Evolutionary conservation across 148 eudicot genomes (phyloP).

Genomic region (Pharnaceum exiguum): DNA sequence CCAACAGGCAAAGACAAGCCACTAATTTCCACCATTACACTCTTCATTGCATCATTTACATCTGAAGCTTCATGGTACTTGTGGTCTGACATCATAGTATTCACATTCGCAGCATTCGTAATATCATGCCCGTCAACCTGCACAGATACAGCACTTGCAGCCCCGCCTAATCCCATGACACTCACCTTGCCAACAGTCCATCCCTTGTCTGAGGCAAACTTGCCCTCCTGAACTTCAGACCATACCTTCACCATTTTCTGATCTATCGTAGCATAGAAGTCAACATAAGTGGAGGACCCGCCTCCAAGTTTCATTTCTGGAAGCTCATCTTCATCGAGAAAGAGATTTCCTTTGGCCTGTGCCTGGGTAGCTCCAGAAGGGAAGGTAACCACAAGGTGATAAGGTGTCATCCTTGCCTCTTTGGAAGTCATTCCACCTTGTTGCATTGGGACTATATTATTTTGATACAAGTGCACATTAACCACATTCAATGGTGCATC

Average conservation of each 20-base stretch:
- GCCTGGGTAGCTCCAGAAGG: slow-evolving; percentile 57
- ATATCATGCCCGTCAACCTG: slow-evolving; percentile 46
- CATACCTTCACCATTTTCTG: slow-evolving; percentile 60
- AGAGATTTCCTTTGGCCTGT: slow-evolving; percentile 68
- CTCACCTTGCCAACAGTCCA: slow-evolving; percentile 68
- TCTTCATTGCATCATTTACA: slow-evolving; percentile 36
- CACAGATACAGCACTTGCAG: slow-evolving; percentile 26
- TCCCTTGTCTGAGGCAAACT: slow-evolving; percentile 70
- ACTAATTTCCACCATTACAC: slow-evolving; percentile 62
- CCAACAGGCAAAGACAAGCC: slow-evolving; percentile 79
- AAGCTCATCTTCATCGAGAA: slow-evolving; percentile 82
- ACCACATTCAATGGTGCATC: slow-evolving; percentile 72
- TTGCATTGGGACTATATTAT: slow-evolving; percentile 84
- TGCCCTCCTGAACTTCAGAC: slow-evolving; percentile 76
- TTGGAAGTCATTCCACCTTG: slow-evolving; percentile 74
- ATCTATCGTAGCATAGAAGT: slow-evolving; percentile 54
- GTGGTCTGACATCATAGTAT: slow-evolving; percentile 30
- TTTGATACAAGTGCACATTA: slow-evolving; percentile 81
- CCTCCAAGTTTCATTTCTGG: slow-evolving; percentile 83
- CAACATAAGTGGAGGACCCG: slow-evolving; percentile 64
- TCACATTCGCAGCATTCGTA: slow-evolving; percentile 30
- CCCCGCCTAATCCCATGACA: slow-evolving; percentile 63
- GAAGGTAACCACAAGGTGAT: slow-evolving; percentile 70
- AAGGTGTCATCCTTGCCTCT: slow-evolving; percentile 86
- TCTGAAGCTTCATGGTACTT: slow-evolving; percentile 24